phyloP scores from a whole-genome alignment of 176 grass and related monocot species.

The Saccharum officinarum region DNA sequence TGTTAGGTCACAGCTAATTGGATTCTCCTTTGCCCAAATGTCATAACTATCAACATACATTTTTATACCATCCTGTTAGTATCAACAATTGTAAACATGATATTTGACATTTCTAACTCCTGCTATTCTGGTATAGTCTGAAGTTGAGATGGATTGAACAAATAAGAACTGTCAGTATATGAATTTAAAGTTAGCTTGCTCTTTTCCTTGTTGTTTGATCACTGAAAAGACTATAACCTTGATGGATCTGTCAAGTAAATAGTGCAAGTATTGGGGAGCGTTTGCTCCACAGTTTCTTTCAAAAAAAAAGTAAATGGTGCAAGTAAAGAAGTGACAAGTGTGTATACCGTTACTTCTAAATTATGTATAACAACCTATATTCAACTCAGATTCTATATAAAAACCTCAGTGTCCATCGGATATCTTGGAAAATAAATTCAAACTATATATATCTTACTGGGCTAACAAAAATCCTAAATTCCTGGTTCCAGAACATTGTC shows the following conservation, averaged over 20 bases:
- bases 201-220: not conserved
- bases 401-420: slow-evolving; percentile 5
- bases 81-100: not conserved
- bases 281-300: no score
- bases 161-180: not conserved
- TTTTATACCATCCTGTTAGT: not conserved
- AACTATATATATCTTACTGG: not conserved
- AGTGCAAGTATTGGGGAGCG: no score
- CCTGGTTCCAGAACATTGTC: not conserved
- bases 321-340: not conserved
- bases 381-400: slow-evolving; percentile 28
- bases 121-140: not conserved
- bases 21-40: not conserved
- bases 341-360: not conserved
- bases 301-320: no score
- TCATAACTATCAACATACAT: not conserved
- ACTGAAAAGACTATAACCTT: not conserved
- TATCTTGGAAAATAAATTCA: not conserved
- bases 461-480: slow-evolving; percentile 31
- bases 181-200: not conserved
- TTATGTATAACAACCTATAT: slow-evolving; percentile 9
- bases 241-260: not conserved
- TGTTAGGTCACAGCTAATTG: not conserved
- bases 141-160: not conserved
- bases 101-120: not conserved